Conservation (phyloP, 768 basidiomycete genomes). For the Tremella mesenterica region DNA sequence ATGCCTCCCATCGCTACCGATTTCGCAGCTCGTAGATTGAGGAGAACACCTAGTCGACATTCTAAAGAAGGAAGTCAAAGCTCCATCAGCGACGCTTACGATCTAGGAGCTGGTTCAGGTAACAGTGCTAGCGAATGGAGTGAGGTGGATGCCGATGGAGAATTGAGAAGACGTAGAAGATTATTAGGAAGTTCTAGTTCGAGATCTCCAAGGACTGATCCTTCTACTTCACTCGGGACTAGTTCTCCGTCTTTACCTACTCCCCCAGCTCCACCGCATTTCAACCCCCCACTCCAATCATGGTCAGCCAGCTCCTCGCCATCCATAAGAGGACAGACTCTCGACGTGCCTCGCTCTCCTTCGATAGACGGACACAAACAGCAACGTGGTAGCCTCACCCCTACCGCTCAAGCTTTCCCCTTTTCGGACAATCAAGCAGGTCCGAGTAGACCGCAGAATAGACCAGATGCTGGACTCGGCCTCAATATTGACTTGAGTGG, state of each 20-base stretch:
- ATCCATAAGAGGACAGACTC: background rate
- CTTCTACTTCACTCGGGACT: slow-evolving; percentile 1
- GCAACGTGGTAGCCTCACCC: background rate
- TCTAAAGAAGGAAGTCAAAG: slow-evolving; percentile 38
- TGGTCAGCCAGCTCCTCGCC: slow-evolving; percentile 12
- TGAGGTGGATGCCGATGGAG: slow-evolving; percentile 15
- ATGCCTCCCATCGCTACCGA: slow-evolving; percentile 23
- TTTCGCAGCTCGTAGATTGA: background rate
- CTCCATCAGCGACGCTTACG: slow-evolving; percentile 29
- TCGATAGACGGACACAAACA: background rate
- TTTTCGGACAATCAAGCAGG: slow-evolving; percentile 10
- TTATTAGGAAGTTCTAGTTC: slow-evolving; percentile 4
- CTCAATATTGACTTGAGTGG: slow-evolving; percentile 18
- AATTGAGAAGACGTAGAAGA: background rate
- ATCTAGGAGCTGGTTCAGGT: slow-evolving; percentile 12
- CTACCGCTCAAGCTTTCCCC: background rate
- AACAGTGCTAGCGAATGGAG: slow-evolving; percentile 18
- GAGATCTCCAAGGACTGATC: slow-evolving; percentile 20
- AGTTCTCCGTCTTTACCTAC: slow-evolving; percentile 15
- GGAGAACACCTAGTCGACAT: slow-evolving; percentile 21
- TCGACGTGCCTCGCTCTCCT: background rate
- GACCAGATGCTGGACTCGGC: slow-evolving; percentile 12
- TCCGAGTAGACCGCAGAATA: slow-evolving; percentile 8
- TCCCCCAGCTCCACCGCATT: slow-evolving; percentile 2
- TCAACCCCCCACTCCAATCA: background rate